Evolutionary conservation across 495 filamentous ascomycete species (phyloP), one percentile per base, ranked within the genome.

Genomic region (Penicillium bovifimosum): DNA sequence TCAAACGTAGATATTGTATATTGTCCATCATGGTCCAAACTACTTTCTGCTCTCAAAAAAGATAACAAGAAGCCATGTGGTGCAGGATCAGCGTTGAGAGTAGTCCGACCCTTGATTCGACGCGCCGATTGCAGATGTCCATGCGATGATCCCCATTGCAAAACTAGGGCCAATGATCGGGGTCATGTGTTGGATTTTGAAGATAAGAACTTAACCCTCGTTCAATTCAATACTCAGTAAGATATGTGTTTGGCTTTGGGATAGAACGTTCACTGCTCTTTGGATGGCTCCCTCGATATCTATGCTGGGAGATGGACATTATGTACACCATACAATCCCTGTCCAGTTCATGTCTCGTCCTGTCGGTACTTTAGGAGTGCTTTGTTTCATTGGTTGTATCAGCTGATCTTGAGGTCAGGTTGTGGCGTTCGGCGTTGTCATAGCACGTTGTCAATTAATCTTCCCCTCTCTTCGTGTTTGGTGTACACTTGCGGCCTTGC

Each of bases 61-160:
- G 17, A 18, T 38, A 33, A 4, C 0, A 24, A 9, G n/a, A 18
- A 29, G 24, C 17, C 33, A 46, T 18, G 52, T 55, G 24, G 31
- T 42, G 36, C 39, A 35, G 47, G 56, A 59, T 59, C 56, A 59
- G 31, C 31, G 27, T 18, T 36, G 18, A 31, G 32, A 1, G 3
- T 7, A 33, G 9, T 26, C 39, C 13, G 24, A 36, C 43, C 38
- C 42, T 59, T 55, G 56, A 59, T 59, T 59, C 52, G 56, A 50
- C 43, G 41, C 45, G 43, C 47, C 32, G 33, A 16, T 38, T 52
- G 41, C 48, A 29, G 39, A 26, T 41, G 47, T 28, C 31, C 26
- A 41, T 17, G 33, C 11, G 49, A 34, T 50, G 39, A 50, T 42
- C 38, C 17, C 39, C 18, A 18, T 46, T 11, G 17, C 16, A 13